Base-by-base conservation (phyloP, 495 filamentous ascomycete species). In the Aspergillus biplanus region DNA sequence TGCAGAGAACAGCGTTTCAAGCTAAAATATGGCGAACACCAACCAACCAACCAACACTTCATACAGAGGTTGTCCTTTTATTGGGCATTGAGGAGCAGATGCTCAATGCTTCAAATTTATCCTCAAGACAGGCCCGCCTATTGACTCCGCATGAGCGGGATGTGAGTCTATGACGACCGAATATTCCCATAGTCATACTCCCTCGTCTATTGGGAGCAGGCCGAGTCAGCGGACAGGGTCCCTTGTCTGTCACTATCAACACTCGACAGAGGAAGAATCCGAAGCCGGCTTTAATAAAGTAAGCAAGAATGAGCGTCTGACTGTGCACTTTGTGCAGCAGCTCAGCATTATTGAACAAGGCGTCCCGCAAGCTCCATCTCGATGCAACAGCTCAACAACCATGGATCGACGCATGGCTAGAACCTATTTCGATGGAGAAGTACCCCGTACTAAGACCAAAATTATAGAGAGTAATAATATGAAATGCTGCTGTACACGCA, bases 1-100 rank as follows among this genome's bases (percentile, higher is more conserved):
- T 55, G 21, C 58, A 50, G 12, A 11, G 27, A 34, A 35, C 48
- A 53, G 44, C 7, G 58, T 52, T 35, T 42, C 18, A 50, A 35
- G 32, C 33, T 39, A 52, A 42, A 27, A 52, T 44, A 27, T 44
- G 1, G 27, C 27, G n/a, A 50, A 50, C 39, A 44, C 39, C 39
- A 27, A 15, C 48, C 57, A 27, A 15, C 48, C 57, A 32, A 47
- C 48, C 57, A 37, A 8, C 18, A 32, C 39, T 7, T 12, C 16
- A 9, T 11, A 11, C 27, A 18, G 13, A n/a, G 15, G 15, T 12
- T 49, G 18, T 16, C 46, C 46, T 49, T 49, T 49, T 27, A 27
- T 49, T 49, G 15, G 18, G 46, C 4, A 55, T 31, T 15, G 4
- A 55, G 35, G 6, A 21, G 16, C 7, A 7, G 16, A 49, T n/a